Evolutionary conservation across 257 asterid species (phyloP), one percentile per base, ranked within the genome.

Genomic region (Solanum infundibuliforme): DNA sequence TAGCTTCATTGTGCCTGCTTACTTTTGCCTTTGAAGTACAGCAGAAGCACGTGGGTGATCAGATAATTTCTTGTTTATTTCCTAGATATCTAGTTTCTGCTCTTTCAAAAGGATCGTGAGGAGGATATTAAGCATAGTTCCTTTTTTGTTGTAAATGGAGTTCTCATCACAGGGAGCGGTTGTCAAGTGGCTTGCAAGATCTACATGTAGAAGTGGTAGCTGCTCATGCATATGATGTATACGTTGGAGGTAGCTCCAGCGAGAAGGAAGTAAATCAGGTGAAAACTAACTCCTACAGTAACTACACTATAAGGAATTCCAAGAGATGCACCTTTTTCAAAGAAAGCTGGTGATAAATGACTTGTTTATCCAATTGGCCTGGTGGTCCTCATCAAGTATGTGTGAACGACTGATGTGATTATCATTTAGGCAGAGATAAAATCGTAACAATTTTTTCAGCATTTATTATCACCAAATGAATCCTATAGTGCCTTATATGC

Each of bases 81-180:
- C 23, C 32, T 41, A 35, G 27, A 27, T 23, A 71, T 27, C 12
- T 71, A 69, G 41, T 36, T 88, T 79, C 29, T 36, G 62, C 52
- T 79, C 85, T 79, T 79, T 79, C 66, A 16, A 79, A 58, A 79
- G 36, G 8, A 79, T 27, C 2, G 27, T 25, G 66, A 79, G 25
- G 58, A 35, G 32, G 62, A 25, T 41, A 41, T 48, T 73, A 46
- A 86, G 58, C 41, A 73, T 69, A 58, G 11, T 62, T 76, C 82
- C 81, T 77, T 83, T 27, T 16, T 88, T 65, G 77, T 76, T 81
- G 66, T 34, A 68, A 39, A 58, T 69, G 8, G 35, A 48, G 60
- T 69, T 88, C 73, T 88, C 12, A 55, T 73, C 79, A 88, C 87
- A 86, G 87, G 72, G 87, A 82, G 75, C 60, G 18, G 83, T 31